Conservation (phyloP, 768 basidiomycete genomes). For the Agaricus bisporus region DNA sequence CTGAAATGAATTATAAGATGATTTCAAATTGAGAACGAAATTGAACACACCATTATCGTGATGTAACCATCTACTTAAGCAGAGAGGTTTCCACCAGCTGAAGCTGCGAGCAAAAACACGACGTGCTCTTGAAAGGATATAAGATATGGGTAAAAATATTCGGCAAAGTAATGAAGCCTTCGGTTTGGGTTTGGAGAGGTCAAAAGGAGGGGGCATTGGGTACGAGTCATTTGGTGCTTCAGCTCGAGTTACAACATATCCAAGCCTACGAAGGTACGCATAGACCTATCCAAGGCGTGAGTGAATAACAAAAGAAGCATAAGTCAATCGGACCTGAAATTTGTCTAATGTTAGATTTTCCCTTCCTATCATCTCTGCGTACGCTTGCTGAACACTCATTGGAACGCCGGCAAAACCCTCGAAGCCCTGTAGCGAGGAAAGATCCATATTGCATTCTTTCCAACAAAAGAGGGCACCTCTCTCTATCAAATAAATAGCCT, state of each 20-base stretch:
- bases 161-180: conserved; percentile 26
- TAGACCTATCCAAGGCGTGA: conserved; percentile 63
- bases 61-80: conserved; percentile 39
- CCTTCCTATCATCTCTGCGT: conserved; percentile 74
- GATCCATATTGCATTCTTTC: conserved; percentile 38
- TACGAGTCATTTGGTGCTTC: conserved; percentile 51
- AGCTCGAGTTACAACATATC: conserved; percentile 83
- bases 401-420: conserved; percentile 53
- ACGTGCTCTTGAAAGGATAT: conserved; percentile 24
- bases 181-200: conserved; percentile 12
- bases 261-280: conserved; percentile 86
- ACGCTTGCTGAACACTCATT: conserved; percentile 91
- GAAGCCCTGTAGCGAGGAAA: conserved; percentile 25
- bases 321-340: conserved; percentile 64
- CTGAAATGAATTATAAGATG: conserved; percentile 30
- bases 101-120: conserved; percentile 27
- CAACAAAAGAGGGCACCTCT: conserved; percentile 85
- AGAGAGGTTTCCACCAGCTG: conserved; percentile 67
- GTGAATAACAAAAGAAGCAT: background rate
- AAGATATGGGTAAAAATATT: conserved; percentile 27
- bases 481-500: conserved; percentile 90
- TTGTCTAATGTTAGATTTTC: conserved; percentile 76
- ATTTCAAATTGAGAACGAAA: background rate
- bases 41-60: conserved; percentile 44
- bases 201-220: conserved; percentile 37